phyloP scores from a whole-genome alignment of 768 basidiomycete genomes.

The Tephrocybe sp. region DNA sequence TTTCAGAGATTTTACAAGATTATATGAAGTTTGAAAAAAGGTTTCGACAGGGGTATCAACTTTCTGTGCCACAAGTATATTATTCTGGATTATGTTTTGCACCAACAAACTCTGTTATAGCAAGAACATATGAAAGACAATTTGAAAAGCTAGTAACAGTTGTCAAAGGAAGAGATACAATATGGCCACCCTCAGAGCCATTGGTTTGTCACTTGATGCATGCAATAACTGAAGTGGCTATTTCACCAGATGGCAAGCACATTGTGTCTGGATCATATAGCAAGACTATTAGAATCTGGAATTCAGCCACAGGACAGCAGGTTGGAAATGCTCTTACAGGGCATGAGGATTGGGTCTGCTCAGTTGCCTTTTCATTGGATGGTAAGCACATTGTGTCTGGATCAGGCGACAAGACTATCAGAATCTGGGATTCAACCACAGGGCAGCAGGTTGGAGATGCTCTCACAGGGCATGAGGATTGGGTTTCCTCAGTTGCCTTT shows the following conservation, averaged over 20 bases:
- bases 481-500: no score
- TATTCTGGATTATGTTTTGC: constrained; percentile 1
- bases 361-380: constrained; percentile 2
- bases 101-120: not conserved
- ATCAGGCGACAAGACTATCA: no score
- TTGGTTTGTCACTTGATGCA: not conserved
- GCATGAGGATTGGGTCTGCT: no score
- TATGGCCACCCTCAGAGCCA: not conserved
- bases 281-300: no score
- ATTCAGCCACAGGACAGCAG: no score
- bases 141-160: constrained; percentile 7
- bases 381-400: constrained; percentile 4
- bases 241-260: no score
- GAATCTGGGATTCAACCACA: no score
- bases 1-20: not conserved
- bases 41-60: constrained; percentile 1
- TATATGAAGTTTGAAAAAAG: constrained; percentile 5
- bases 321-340: no score
- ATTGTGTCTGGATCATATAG: no score
- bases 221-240: not conserved
- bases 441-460: no score
- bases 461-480: no score
- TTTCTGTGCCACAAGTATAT: constrained; percentile 3
- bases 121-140: not conserved
- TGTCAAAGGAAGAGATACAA: not conserved